A percentile compares a stretch with the other conserved stretches of the same genome.
phyloP scores from a whole-genome alignment of 2,329 filamentous ascomycete genomes.

The Colletotrichum chrysophilum region DNA sequence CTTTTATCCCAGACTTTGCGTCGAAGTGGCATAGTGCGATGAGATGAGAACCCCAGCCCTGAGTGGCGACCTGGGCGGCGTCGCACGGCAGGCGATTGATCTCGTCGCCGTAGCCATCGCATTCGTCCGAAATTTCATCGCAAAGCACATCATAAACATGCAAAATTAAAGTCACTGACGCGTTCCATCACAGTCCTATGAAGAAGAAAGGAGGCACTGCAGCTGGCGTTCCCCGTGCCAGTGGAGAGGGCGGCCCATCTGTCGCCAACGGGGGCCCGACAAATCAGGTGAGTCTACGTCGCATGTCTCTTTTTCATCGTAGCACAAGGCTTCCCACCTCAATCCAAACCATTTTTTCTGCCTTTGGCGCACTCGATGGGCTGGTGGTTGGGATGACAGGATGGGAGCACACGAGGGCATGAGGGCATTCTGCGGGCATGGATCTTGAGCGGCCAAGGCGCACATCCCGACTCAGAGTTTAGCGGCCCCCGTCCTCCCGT shows the following conservation, averaged over 20 bases:
- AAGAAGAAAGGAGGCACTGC: slow-evolving; percentile 76
- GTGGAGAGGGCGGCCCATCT: slow-evolving; percentile 69
- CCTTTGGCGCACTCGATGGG: background rate
- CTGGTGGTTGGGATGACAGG: background rate
- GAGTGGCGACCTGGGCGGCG: background rate
- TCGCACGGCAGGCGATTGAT: background rate
- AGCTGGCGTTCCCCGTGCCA: slow-evolving; percentile 70
- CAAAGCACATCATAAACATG: background rate
- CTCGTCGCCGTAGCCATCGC: slow-evolving; percentile 8
- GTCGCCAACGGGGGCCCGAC: slow-evolving; percentile 58
- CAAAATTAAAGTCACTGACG: background rate
- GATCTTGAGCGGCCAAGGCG: slow-evolving; percentile 8
- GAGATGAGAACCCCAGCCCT: background rate
- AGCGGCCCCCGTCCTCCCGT: slow-evolving; percentile 16
- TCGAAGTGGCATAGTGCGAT: slow-evolving; percentile 8
- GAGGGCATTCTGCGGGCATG: background rate
- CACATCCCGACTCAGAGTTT: slow-evolving; percentile 21
- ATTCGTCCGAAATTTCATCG: background rate
- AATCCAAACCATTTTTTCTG: background rate
- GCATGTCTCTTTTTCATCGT: background rate
- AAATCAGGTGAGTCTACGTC: slow-evolving; percentile 55
- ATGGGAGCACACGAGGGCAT: background rate
- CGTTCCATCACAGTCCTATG: slow-evolving; percentile 62
- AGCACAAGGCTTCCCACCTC: background rate
- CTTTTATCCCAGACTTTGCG: background rate